Conservation (phyloP, 148 eudicot genomes). For the Vaccinium corymbosum region DNA sequence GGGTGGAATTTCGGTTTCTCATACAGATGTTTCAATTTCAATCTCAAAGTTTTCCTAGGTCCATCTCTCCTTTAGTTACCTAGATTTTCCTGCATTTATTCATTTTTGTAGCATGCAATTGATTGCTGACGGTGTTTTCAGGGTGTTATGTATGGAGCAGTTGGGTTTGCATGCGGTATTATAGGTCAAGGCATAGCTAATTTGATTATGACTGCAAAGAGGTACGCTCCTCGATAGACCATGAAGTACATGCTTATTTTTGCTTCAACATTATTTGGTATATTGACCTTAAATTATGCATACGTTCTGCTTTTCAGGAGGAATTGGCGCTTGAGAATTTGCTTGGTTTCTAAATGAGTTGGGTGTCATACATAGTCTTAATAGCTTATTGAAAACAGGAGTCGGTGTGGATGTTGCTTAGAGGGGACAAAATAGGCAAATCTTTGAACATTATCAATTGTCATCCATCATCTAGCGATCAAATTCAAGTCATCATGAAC, state of each 20-base stretch:
- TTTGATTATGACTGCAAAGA: conserved; percentile 61
- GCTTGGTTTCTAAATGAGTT: conserved; percentile 2
- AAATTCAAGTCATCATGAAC: not conserved
- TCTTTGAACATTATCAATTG: not conserved
- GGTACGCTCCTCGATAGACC: conserved; percentile 27
- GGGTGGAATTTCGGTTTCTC: not conserved
- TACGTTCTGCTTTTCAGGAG: not conserved
- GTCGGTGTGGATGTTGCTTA: not conserved
- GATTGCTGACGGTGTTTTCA: conserved; percentile 16
- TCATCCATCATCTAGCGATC: not conserved
- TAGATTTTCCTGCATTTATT: not conserved
- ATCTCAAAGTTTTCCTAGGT: not conserved
- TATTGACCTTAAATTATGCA: not conserved
- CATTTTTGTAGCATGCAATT: not conserved
- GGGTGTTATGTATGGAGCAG: conserved; percentile 61
- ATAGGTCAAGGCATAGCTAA: conserved; percentile 69
- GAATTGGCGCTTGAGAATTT: not conserved
- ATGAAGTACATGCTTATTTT: not conserved
- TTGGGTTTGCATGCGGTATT: conserved; percentile 64
- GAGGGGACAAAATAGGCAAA: not conserved
- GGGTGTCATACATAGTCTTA: not conserved
- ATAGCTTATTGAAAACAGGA: not conserved
- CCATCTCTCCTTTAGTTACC: not conserved
- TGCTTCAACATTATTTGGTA: not conserved
- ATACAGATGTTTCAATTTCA: not conserved